Base-by-base conservation (phyloP, 2,329 filamentous ascomycete genomes). In the Phyllosticta citriasiana region DNA sequence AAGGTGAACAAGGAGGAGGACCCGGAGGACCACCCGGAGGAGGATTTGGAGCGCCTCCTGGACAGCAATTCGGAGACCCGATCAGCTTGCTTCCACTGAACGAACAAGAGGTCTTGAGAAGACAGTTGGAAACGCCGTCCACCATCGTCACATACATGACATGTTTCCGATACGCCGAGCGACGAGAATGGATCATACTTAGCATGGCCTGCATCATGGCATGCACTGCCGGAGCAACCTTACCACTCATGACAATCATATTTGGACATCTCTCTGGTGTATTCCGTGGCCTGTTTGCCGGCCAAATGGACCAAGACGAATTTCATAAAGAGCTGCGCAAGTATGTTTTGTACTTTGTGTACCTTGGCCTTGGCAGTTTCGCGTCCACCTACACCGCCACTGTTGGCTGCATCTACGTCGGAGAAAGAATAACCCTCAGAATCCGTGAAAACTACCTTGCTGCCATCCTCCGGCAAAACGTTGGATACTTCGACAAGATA, bases 351-450 rank as follows among this genome's bases (percentile, higher is more conserved):
- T 70, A 68, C 54, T 70, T 69, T 33, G 57, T 70, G 10, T 70
- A 70, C 55, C 60, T 70, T 12, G 67, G 63, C 19, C 63, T 67
- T 22, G 66, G 63, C 47, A 59, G 64, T 56, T 67, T 64, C 50
- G 52, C 65, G 1, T 64, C 63, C 30, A 58, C 27, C n/a, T 76
- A 73, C 61, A 67, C 95, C 63, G 82, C 85, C 25, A 97, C 92
- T 0, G 85, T 95, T 19, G 89, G 90, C 22, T 97, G 95, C 77
- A 96, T 97, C 67, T 96, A 78, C 62, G 74, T 76, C 1, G 78
- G 78, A 35, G 78, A 80, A 62, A 73, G 77, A 30, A 78, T 80
- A 60, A 62, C 58, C 8, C 63, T 63, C 26, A 67, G 63, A 57
- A 63, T 67, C n/a, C 55, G 65, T 40, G 64, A 67, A 57, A 64